phyloP scores from a whole-genome alignment of 768 basidiomycete genomes.

The Tylopilus felleus region DNA sequence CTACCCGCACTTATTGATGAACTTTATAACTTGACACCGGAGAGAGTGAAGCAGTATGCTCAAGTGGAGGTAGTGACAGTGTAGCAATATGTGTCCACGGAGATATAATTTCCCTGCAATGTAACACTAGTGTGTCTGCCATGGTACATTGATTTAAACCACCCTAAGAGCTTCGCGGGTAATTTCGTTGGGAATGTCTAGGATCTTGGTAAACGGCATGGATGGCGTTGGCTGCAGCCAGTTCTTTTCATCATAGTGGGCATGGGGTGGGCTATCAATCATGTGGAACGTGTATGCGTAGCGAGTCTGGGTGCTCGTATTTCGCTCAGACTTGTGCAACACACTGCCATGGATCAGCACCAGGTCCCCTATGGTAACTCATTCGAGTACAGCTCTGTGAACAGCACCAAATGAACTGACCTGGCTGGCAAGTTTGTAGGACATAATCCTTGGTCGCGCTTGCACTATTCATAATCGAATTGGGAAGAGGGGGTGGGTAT shows the following conservation, averaged over 20 bases:
- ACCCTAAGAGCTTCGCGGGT: not conserved
- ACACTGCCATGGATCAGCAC: constrained; percentile 94
- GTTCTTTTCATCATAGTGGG: constrained; percentile 84
- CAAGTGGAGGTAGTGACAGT: constrained; percentile 26
- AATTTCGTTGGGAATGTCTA: constrained; percentile 31
- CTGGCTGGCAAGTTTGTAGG: constrained; percentile 70
- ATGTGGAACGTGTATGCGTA: constrained; percentile 97
- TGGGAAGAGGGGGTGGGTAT: constrained; percentile 27
- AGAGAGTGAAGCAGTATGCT: constrained; percentile 28
- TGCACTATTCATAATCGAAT: constrained; percentile 2
- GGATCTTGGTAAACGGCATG: constrained; percentile 75
- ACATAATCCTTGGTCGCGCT: constrained; percentile 46
- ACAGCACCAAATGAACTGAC: constrained; percentile 32
- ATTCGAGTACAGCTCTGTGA: not conserved
- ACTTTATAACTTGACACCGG: constrained; percentile 43
- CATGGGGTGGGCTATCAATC: constrained; percentile 74
- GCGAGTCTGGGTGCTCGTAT: constrained; percentile 74
- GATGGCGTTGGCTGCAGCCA: constrained; percentile 88
- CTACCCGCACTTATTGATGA: constrained; percentile 64
- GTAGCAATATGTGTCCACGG: not conserved
- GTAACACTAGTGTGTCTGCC: not conserved
- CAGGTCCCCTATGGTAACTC: constrained; percentile 60
- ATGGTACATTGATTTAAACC: not conserved
- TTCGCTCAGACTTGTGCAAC: constrained; percentile 88
- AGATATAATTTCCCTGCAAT: not conserved